Evolutionary conservation across 768 basidiomycete species (phyloP).

Genomic region (Panaeolus papilionaceus): DNA sequence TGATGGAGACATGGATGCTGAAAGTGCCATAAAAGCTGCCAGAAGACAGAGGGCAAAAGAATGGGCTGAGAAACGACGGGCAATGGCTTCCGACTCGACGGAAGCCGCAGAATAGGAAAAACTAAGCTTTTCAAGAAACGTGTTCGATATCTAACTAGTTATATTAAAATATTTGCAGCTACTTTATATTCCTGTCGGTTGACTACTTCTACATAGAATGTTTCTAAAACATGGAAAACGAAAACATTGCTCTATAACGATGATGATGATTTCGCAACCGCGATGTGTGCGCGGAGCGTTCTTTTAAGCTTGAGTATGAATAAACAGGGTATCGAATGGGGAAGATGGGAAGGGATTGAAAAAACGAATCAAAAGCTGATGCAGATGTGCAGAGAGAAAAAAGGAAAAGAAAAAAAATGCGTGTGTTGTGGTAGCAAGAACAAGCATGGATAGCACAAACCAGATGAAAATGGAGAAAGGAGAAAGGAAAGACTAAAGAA

Average conservation of each 20-base stretch:
- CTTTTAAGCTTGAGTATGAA: background rate
- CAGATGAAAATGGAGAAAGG: background rate
- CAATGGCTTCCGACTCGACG: background rate
- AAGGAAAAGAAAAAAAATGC: background rate
- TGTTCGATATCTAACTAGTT: background rate
- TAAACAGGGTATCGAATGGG: background rate
- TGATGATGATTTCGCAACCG: background rate
- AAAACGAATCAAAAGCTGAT: background rate
- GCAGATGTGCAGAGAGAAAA: background rate
- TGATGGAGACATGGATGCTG: conserved; percentile 11
- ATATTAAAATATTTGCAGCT: no score
- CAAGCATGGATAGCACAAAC: background rate
- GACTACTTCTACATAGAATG: background rate
- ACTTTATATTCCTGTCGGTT: background rate
- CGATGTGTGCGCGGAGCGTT: background rate
- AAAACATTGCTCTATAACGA: background rate
- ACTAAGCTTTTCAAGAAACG: background rate
- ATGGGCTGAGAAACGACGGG: conserved; percentile 60
- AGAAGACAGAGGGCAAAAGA: conserved; percentile 62
- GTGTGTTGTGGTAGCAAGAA: background rate
- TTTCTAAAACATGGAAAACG: background rate
- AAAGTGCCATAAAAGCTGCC: conserved; percentile 46
- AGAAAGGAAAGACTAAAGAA: background rate
- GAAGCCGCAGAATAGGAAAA: background rate
- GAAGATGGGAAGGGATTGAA: background rate